Percentiles rank a stretch among this genome's conserved stretches.
Conservation (phyloP, 1,284 basidiomycete genomes). For the Schizophyllum amplum region DNA sequence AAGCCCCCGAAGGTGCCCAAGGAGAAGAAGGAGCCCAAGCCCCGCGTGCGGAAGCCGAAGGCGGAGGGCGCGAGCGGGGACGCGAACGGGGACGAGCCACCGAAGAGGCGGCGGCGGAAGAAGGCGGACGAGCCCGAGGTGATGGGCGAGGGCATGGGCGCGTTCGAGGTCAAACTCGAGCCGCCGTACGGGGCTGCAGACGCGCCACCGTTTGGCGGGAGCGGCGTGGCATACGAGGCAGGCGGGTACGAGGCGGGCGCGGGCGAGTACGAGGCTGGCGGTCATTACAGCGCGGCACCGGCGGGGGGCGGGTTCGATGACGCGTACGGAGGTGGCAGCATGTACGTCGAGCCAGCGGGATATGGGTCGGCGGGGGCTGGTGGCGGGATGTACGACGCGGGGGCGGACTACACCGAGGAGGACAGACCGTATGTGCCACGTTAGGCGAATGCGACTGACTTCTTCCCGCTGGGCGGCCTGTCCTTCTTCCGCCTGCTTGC, state of each 20-base stretch:
- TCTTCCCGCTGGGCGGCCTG: too few species aligned
- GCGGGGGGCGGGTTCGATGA: neutral
- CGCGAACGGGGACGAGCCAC: neutral
- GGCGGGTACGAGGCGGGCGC: neutral
- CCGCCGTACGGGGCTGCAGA: neutral
- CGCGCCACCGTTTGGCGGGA: neutral
- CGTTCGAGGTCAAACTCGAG: neutral
- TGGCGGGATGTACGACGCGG: neutral
- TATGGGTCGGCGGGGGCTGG: neutral
- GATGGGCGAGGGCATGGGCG: neutral
- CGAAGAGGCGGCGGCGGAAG: neutral
- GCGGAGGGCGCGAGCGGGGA: neutral
- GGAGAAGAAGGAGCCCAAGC: neutral
- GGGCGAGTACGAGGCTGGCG: neutral
- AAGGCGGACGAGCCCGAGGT: neutral
- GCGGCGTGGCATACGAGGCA: neutral
- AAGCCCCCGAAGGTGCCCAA: neutral
- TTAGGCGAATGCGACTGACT: neutral
- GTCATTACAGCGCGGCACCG: neutral
- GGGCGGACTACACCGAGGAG: neutral
- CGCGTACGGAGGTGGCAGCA: neutral
- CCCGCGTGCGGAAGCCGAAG: neutral
- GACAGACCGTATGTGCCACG: neutral
- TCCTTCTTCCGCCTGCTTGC: too few species aligned
- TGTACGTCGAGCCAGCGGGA: neutral